phyloP scores from a whole-genome alignment of 306 rosid species.

The Vigna mungo region DNA sequence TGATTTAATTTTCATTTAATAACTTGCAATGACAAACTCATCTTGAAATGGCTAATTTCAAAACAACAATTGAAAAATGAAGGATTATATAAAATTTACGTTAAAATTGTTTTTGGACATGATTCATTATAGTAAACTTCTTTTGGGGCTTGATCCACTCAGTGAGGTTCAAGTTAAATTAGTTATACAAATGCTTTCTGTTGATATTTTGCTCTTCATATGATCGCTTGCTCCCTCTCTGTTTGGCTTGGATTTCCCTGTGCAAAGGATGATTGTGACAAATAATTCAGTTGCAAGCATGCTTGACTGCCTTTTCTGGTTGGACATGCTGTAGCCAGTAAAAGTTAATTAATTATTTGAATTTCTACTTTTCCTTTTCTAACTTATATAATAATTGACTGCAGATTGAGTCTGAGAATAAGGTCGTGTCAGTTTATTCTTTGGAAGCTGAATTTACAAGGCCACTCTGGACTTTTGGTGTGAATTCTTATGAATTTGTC shows the following conservation, averaged over 20 bases:
- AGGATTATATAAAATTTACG: no score
- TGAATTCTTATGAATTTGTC: slow-evolving; percentile 80
- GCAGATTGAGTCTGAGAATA: slow-evolving; percentile 81
- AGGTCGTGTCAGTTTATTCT: slow-evolving; percentile 71
- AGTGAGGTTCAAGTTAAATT: slow-evolving; percentile 20
- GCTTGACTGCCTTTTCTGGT: slow-evolving; percentile 35
- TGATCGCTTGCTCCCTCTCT: slow-evolving; percentile 1
- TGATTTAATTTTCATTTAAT: no score
- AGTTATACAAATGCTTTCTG: slow-evolving; percentile 5
- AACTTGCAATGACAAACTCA: no score
- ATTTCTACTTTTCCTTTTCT: slow-evolving; percentile 13
- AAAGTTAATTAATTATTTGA: slow-evolving; percentile 6
- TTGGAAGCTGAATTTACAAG: slow-evolving; percentile 86
- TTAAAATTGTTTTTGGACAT: neutral
- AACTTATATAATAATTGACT: slow-evolving; percentile 35
- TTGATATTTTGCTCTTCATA: slow-evolving; percentile 28
- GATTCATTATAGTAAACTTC: slow-evolving; percentile 13
- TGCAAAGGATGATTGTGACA: slow-evolving; percentile 13
- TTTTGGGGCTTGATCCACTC: neutral
- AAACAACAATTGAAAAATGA: no score
- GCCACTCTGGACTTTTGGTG: slow-evolving; percentile 85
- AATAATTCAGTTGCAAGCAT: slow-evolving; percentile 25
- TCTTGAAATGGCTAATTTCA: no score
- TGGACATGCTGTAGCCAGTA: slow-evolving; percentile 1
- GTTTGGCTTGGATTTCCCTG: neutral